phyloP scores from a whole-genome alignment of 805 yeast species.

The Metschnikowia proteae region DNA sequence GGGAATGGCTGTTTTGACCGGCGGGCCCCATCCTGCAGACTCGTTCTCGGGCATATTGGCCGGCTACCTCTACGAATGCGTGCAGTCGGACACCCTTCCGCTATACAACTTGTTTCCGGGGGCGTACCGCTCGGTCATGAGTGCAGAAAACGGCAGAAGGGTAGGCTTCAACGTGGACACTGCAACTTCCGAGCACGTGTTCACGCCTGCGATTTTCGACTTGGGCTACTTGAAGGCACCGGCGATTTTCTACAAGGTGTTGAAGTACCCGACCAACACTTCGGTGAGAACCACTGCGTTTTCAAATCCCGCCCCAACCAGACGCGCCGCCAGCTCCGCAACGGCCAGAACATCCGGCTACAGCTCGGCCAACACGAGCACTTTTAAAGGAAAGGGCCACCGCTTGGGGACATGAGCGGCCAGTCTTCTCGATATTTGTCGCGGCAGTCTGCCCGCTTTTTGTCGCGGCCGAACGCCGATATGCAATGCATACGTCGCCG shows the following conservation, averaged over 20 bases:
- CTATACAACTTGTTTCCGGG: slow-evolving; percentile 37
- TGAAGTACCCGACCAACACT: slow-evolving; percentile 27
- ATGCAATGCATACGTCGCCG: no score
- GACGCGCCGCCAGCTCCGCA: slow-evolving; percentile 1
- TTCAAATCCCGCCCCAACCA: slow-evolving; percentile 8
- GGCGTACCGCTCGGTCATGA: slow-evolving; percentile 18
- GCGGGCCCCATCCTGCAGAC: slow-evolving; percentile 39
- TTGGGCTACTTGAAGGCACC: slow-evolving; percentile 59
- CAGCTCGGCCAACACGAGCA: neutral
- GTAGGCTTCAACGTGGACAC: slow-evolving; percentile 28
- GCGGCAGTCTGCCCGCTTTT: no score
- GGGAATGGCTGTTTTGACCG: slow-evolving; percentile 33
- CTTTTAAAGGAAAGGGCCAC: slow-evolving; percentile 36
- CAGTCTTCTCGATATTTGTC: no score
- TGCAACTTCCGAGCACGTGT: slow-evolving; percentile 8
- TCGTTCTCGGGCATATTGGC: slow-evolving; percentile 49
- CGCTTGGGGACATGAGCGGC: slow-evolving; percentile 27
- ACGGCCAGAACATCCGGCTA: slow-evolving; percentile 5
- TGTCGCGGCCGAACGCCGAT: no score
- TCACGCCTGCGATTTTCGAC: slow-evolving; percentile 38
- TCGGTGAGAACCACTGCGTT: slow-evolving; percentile 30
- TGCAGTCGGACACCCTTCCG: slow-evolving; percentile 53
- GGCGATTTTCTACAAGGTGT: slow-evolving; percentile 28
- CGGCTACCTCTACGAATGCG: slow-evolving; percentile 59
- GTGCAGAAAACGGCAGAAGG: slow-evolving; percentile 14